A percentile compares a stretch with the other conserved stretches of the same genome.
Evolutionary conservation across 2,329 filamentous ascomycete species (phyloP).

Genomic region (Xylariales sp.): DNA sequence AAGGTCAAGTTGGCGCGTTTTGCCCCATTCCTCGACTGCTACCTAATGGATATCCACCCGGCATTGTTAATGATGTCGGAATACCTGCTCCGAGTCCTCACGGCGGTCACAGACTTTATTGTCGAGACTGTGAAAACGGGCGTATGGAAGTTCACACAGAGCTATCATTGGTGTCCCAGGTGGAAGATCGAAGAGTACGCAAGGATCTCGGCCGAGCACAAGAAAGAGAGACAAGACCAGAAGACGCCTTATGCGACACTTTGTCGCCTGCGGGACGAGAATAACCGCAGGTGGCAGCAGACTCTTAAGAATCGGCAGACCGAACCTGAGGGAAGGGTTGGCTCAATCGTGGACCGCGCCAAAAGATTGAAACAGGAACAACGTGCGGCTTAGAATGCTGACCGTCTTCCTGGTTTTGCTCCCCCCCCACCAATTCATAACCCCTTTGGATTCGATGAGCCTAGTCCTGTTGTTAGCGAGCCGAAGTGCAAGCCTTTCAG

Average conservation of each 20-base stretch:
- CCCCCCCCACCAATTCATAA: no score
- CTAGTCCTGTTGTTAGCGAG: no score
- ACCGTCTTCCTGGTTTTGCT: background rate
- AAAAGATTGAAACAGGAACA: no score
- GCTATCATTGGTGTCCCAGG: background rate
- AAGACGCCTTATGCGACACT: background rate
- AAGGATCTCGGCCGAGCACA: background rate
- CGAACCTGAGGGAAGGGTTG: no score
- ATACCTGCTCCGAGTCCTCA: background rate
- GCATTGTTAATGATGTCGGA: background rate
- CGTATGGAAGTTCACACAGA: background rate
- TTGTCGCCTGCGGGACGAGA: background rate
- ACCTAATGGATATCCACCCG: background rate
- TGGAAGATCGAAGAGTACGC: slow-evolving; percentile 3
- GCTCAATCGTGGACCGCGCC: background rate
- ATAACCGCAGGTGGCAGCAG: background rate
- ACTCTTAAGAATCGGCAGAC: background rate
- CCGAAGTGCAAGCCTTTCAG: no score
- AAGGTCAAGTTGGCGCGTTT: background rate
- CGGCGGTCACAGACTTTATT: background rate
- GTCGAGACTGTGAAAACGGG: background rate
- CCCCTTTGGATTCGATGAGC: no score
- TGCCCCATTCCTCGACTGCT: background rate
- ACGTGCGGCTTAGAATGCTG: slow-evolving; percentile 7
- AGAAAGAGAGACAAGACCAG: background rate